Conservation (phyloP, 2,329 filamentous ascomycete species). For the Cercospora sesami region DNA sequence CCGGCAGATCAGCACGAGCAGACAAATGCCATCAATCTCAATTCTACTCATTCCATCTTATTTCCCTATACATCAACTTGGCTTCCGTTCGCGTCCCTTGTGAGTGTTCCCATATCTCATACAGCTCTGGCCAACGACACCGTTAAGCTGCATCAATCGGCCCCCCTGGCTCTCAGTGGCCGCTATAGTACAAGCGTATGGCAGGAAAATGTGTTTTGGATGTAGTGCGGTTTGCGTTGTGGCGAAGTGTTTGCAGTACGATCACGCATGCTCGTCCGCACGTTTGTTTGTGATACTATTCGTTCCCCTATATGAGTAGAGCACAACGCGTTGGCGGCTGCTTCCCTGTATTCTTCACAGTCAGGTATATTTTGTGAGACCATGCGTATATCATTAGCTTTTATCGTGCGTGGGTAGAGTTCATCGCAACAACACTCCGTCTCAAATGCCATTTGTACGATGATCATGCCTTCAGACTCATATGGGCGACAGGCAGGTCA, state of each 20-base stretch:
- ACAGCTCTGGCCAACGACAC: not conserved
- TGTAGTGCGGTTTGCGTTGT: not conserved
- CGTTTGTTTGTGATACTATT: not conserved
- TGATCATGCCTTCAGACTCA: no score
- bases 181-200: not conserved
- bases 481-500: no score
- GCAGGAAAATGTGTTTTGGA: no score
- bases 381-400: not conserved
- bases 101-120: not conserved
- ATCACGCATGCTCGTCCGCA: not conserved
- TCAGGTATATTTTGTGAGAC: not conserved
- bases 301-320: not conserved
- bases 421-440: no score
- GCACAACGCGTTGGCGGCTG: not conserved
- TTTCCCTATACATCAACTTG: not conserved
- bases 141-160: not conserved
- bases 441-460: no score
- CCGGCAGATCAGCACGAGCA: not conserved
- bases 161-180: not conserved
- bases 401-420: no score
- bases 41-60: not conserved
- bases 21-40: not conserved
- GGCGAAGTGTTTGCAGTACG: not conserved
- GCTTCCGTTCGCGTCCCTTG: not conserved
- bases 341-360: not conserved